Evolutionary conservation across 2,329 filamentous ascomycete species (phyloP).

Genomic region (Trichoderma cornu-damae): DNA sequence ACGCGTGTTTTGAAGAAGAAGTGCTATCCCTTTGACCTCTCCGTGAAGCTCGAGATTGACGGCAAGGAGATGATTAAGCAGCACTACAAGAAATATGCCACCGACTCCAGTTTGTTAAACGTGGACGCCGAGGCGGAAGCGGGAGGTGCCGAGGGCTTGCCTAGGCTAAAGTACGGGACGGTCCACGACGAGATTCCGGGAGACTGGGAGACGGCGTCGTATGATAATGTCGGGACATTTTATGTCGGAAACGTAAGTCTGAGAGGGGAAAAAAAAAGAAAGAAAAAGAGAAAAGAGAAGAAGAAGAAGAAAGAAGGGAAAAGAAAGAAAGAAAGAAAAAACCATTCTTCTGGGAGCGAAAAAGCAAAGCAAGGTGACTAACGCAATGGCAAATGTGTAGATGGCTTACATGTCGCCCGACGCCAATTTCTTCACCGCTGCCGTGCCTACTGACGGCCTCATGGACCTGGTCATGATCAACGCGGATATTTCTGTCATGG

Average conservation of each 20-base stretch:
- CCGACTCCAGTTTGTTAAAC: constrained; percentile 27
- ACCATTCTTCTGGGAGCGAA: no score
- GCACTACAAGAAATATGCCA: constrained; percentile 57
- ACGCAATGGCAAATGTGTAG: constrained; percentile 32
- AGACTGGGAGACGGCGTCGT: constrained; percentile 68
- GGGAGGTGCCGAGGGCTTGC: constrained; percentile 52
- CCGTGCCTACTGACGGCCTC: constrained; percentile 75
- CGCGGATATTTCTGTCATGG: constrained; percentile 64
- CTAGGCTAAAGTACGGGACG: constrained; percentile 72
- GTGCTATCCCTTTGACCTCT: constrained; percentile 83
- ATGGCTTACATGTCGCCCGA: constrained; percentile 90
- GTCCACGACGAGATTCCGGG: constrained; percentile 69
- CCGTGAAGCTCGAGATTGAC: constrained; percentile 74
- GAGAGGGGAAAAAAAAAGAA: no score
- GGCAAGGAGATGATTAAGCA: constrained; percentile 69
- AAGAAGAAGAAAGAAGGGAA: background rate
- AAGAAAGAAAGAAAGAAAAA: background rate
- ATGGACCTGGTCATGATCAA: constrained; percentile 80
- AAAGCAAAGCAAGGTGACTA: background rate
- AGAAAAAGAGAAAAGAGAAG: background rate
- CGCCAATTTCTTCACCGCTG: constrained; percentile 79
- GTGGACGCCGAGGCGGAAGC: constrained; percentile 24
- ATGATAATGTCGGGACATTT: constrained; percentile 82
- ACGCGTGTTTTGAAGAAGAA: constrained; percentile 68
- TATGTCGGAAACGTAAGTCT: constrained; percentile 77